Base-by-base conservation (phyloP, 1,284 basidiomycete species). In the Boletus holoroseus region DNA sequence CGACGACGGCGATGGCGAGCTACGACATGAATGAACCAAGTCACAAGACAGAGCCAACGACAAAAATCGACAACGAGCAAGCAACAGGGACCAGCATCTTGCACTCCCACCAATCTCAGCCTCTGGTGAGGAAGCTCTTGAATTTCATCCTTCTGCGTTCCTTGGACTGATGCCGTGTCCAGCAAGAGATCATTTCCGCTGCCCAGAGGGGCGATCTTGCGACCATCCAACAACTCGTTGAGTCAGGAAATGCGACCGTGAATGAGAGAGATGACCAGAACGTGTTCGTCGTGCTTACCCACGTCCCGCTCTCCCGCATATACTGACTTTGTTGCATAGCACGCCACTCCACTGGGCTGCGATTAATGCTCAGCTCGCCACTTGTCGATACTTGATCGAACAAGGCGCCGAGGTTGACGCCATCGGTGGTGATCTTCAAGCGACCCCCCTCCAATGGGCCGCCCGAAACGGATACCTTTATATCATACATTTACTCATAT, bases 381-480 rank as follows among this genome's bases (percentile, higher is more conserved):
- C 85, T 36, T 91, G 87, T 67, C 78, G 83, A 36, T 89, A 86
- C 60, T 75, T 99, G 9, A 74, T 99, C 24, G 91, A 95, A 56
- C 83, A 90, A 58, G 95, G 94, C n/a, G 95, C 96, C 0, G 88
- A 96, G 46, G 86, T 98, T 13, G 94, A 99, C 61, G 90, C 92
- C 5, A 74, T 91, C 8, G 96, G 96, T 16, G 96, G 96, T 5
- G 95, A 98, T 64, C 80, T 99, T 28, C 77, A 87, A n/a, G 95
- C 94, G 1, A 96, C 94, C 1, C 94, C 96, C 0, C 77, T 99
- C 73, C 95, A 98, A 69, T 99, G 96, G 96, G 94, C 95, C 0
- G 93, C 95, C 1, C 81, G 93, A 44, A 95, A 94, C 61, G 96
- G 95, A 4, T 94, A 96, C 71, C 81, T 97, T 61, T 95, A 96